Evolutionary conservation across 495 filamentous ascomycete species (phyloP).

Genomic region (Aspergillus bridgeri): DNA sequence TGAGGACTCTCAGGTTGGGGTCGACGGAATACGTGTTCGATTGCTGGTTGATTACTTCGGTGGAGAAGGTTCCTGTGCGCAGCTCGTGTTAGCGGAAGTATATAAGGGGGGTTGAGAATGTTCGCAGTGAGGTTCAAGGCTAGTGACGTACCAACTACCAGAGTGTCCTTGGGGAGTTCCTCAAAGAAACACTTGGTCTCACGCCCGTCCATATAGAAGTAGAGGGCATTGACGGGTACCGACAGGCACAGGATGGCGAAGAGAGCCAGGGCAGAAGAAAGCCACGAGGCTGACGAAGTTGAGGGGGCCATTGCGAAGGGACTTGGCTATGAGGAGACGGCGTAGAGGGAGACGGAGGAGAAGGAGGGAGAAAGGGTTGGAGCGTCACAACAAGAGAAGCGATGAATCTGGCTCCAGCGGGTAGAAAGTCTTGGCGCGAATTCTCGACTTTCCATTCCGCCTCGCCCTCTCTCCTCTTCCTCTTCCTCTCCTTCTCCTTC

Average conservation of each 20-base stretch:
- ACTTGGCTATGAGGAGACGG: not conserved
- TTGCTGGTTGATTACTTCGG: constrained; percentile 70
- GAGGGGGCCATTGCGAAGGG: constrained; percentile 31
- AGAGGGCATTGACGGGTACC: constrained; percentile 70
- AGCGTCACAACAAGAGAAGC: constrained; percentile 2
- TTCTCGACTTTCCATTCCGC: constrained; percentile 14
- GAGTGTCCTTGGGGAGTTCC: constrained; percentile 94
- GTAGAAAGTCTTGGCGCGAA: constrained; percentile 24
- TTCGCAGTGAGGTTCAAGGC: not conserved
- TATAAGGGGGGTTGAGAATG: not conserved
- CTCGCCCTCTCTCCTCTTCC: constrained; percentile 5
- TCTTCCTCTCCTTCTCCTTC: not conserved
- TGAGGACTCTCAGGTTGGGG: constrained; percentile 72
- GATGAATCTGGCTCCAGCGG: constrained; percentile 13
- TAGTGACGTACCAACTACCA: constrained; percentile 74
- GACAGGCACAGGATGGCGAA: constrained; percentile 45
- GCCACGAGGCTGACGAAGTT: constrained; percentile 39
- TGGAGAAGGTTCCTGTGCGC: constrained; percentile 69
- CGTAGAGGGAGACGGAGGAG: not conserved
- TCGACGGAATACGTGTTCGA: constrained; percentile 61
- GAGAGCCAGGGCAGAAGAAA: constrained; percentile 32
- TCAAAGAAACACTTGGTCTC: constrained; percentile 84
- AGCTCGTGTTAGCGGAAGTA: not conserved
- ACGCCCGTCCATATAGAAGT: constrained; percentile 91
- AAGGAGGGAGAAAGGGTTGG: not conserved